Conservation (phyloP, 495 filamentous ascomycete genomes). For the Pyronema omphalodes region DNA sequence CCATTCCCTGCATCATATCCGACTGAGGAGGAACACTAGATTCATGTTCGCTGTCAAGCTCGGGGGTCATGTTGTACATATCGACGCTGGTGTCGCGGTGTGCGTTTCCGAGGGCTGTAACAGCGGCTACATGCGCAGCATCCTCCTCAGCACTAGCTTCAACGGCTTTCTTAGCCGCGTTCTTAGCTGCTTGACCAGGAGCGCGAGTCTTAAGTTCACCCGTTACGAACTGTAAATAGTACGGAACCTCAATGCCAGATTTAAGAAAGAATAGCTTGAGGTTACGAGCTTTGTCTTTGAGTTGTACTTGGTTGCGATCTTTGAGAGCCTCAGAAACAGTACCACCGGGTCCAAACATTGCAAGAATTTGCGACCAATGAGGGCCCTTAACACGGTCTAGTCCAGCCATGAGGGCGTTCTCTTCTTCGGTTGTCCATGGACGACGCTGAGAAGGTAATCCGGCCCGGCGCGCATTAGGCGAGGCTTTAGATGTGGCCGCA, state of each 20-base stretch:
- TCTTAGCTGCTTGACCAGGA: constrained; percentile 60
- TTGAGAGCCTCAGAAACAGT: constrained; percentile 71
- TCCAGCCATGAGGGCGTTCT: constrained; percentile 80
- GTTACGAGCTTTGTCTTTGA: constrained; percentile 91
- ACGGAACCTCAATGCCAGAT: constrained; percentile 79
- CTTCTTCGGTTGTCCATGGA: constrained; percentile 80
- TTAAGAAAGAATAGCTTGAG: constrained; percentile 92
- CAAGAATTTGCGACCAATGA: constrained; percentile 89
- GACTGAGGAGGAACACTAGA: background rate
- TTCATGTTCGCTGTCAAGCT: background rate
- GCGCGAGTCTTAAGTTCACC: constrained; percentile 88
- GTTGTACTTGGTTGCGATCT: constrained; percentile 82
- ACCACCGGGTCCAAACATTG: constrained; percentile 69
- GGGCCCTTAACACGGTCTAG: constrained; percentile 82
- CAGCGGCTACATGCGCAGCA: constrained; percentile 20
- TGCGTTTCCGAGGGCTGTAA: constrained; percentile 17
- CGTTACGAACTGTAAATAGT: constrained; percentile 77
- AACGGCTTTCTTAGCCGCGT: constrained; percentile 48
- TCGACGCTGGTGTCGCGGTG: constrained; percentile 1
- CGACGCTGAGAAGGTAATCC: constrained; percentile 68
- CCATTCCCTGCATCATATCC: background rate
- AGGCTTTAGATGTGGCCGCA: constrained; percentile 63
- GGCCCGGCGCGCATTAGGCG: constrained; percentile 51
- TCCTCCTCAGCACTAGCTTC: constrained; percentile 19
- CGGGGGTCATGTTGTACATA: background rate